A percentile compares a stretch with the other conserved stretches of the same genome.
Evolutionary conservation across 2,329 filamentous ascomycete genomes (phyloP).

Genomic region (Malbranchea cinnamomea): DNA sequence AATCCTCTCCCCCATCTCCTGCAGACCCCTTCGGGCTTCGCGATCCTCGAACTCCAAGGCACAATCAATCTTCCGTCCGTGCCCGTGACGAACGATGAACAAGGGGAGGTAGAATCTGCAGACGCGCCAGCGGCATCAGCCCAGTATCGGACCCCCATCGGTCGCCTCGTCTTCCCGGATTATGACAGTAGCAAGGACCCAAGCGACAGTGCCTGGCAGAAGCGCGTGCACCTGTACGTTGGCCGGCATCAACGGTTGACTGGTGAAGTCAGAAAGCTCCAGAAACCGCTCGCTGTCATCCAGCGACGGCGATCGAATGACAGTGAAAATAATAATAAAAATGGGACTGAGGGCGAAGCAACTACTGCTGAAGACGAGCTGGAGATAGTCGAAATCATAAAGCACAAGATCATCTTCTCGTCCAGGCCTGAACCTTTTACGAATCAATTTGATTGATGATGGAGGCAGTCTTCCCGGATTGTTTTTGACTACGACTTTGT

Average conservation of each 20-base stretch:
- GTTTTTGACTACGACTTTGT: background rate
- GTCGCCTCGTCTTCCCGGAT: conserved; percentile 63
- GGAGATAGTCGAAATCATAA: conserved; percentile 76
- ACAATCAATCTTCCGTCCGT: conserved; percentile 57
- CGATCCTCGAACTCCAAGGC: conserved; percentile 84
- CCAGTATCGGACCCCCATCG: conserved; percentile 41
- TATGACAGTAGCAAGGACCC: conserved; percentile 40
- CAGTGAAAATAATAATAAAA: conserved; percentile 6
- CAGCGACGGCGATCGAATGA: conserved; percentile 33
- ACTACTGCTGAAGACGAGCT: conserved; percentile 32
- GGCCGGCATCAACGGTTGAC: conserved; percentile 78
- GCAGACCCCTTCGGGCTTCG: conserved; percentile 77
- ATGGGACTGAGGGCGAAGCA: conserved; percentile 8
- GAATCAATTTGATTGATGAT: conserved; percentile 3
- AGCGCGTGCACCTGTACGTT: conserved; percentile 72
- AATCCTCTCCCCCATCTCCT: conserved; percentile 67
- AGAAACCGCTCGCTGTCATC: conserved; percentile 65
- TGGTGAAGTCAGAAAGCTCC: conserved; percentile 79
- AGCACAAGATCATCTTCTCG: conserved; percentile 75
- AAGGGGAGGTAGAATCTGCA: no score
- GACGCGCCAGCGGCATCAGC: conserved; percentile 7
- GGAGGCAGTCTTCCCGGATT: conserved; percentile 1
- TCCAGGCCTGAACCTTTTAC: conserved; percentile 68
- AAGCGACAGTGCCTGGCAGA: conserved; percentile 62
- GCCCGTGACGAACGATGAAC: conserved; percentile 11